Evolutionary conservation across 257 asterid genomes (phyloP).

Genomic region (Verbena officinalis): DNA sequence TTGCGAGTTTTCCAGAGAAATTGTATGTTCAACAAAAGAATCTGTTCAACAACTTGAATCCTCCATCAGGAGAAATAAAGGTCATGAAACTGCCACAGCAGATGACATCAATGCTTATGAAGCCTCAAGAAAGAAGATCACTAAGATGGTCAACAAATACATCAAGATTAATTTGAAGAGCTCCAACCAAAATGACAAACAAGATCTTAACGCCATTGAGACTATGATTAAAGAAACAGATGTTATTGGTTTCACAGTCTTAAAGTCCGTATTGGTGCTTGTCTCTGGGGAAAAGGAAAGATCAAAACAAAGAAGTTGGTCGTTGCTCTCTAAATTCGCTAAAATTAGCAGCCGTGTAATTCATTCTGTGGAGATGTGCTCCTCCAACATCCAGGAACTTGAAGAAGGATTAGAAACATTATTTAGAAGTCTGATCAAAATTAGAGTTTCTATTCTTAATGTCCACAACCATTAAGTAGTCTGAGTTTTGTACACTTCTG

Average conservation of each 20-base stretch:
- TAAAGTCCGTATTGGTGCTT: slow-evolving; percentile 28
- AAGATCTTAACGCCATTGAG: not conserved
- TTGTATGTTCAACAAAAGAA: slow-evolving; percentile 24
- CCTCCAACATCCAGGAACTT: slow-evolving; percentile 24
- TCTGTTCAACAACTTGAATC: slow-evolving; percentile 36
- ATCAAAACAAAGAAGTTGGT: slow-evolving; percentile 28
- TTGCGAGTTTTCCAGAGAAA: slow-evolving; percentile 32
- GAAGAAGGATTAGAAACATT: slow-evolving; percentile 31
- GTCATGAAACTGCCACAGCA: slow-evolving; percentile 27
- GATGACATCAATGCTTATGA: slow-evolving; percentile 19
- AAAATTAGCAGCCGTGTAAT: slow-evolving; percentile 10
- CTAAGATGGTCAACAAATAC: slow-evolving; percentile 26
- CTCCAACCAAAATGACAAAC: not conserved
- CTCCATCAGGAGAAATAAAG: slow-evolving; percentile 36
- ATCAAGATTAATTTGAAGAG: slow-evolving; percentile 28
- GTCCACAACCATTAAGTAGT: too few relatives aligned
- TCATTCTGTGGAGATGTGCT: too few relatives aligned
- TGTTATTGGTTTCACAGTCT: slow-evolving; percentile 12
- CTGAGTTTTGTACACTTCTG: too few relatives aligned
- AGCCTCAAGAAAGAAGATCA: slow-evolving; percentile 34
- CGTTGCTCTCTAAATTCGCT: slow-evolving; percentile 33
- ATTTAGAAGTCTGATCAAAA: slow-evolving; percentile 28
- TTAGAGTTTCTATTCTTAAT: slow-evolving; percentile 30
- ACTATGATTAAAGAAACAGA: slow-evolving; percentile 24
- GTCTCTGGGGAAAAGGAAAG: slow-evolving; percentile 18